Evolutionary conservation across 208 protist genomes (phyloP).

Genomic region (Acanthamoeba rhysodes): DNA sequence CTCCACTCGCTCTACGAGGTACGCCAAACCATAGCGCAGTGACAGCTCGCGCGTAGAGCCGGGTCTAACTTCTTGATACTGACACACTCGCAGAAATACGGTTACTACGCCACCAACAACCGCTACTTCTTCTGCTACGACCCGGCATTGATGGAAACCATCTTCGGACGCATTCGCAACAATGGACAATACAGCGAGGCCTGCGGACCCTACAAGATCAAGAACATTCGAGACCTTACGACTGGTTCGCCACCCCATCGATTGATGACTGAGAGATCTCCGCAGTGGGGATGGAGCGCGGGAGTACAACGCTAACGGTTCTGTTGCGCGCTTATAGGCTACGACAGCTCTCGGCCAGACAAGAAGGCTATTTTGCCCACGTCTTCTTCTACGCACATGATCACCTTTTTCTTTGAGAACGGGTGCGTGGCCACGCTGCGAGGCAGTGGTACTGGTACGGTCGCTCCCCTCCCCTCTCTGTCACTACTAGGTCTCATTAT

Average conservation of each 20-base stretch:
- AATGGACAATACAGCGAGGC: constrained; percentile 78
- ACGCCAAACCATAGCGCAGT: neutral
- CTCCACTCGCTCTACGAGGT: constrained; percentile 62
- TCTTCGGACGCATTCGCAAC: constrained; percentile 93
- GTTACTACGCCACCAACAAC: constrained; percentile 67
- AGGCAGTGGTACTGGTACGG: constrained; percentile 94
- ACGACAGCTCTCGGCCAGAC: constrained; percentile 84
- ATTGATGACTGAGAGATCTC: neutral
- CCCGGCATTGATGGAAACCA: constrained; percentile 88
- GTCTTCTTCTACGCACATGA: constrained; percentile 93
- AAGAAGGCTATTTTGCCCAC: constrained; percentile 90
- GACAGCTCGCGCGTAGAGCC: no score
- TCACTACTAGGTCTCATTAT: neutral
- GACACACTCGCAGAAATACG: constrained; percentile 57
- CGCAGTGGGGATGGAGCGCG: no score
- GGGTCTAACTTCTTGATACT: no score
- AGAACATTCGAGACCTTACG: constrained; percentile 94
- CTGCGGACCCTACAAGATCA: constrained; percentile 82
- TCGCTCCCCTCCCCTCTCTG: neutral
- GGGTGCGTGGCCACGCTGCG: constrained; percentile 94
- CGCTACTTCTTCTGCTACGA: constrained; percentile 95
- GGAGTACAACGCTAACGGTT: neutral
- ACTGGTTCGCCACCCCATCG: constrained; percentile 80
- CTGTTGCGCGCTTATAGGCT: neutral
- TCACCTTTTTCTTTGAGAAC: constrained; percentile 97